Evolutionary conservation across 2,329 filamentous ascomycete genomes (phyloP).

Genomic region (Ophiostoma montium): DNA sequence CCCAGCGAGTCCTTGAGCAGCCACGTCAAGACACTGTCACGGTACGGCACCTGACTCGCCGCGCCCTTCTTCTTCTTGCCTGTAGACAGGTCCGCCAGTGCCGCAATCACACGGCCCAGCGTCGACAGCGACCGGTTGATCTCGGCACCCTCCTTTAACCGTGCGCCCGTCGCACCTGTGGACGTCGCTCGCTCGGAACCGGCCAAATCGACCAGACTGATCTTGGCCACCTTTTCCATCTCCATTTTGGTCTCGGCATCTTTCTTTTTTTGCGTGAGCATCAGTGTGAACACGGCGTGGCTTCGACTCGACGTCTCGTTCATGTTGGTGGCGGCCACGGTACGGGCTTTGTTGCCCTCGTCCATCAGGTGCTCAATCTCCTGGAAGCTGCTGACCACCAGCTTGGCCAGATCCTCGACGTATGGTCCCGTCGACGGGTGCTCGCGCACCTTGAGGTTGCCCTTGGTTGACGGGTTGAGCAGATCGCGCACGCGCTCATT

Average conservation of each 20-base stretch:
- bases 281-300: slow-evolving; percentile 94
- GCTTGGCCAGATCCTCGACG: slow-evolving; percentile 89
- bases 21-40: slow-evolving; percentile 95
- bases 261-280: slow-evolving; percentile 82
- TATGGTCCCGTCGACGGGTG: slow-evolving; percentile 91
- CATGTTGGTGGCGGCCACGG: slow-evolving; percentile 98
- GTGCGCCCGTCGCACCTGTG: slow-evolving; percentile 86
- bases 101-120: slow-evolving; percentile 90
- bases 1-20: slow-evolving; percentile 90
- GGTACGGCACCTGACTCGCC: slow-evolving; percentile 71
- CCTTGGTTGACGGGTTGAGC: slow-evolving; percentile 56
- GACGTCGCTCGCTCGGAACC: slow-evolving; percentile 96
- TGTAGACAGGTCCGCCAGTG: slow-evolving; percentile 77
- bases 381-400: slow-evolving; percentile 79
- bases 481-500: slow-evolving; percentile 97
- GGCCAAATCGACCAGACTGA: slow-evolving; percentile 92
- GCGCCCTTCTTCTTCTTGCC: slow-evolving; percentile 70
- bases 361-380: slow-evolving; percentile 99
- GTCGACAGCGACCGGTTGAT: slow-evolving; percentile 97
- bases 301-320: slow-evolving; percentile 98
- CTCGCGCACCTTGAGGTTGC: slow-evolving; percentile 84
- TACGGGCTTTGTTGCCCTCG: slow-evolving; percentile 96
- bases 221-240: slow-evolving; percentile 94
- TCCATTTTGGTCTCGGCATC: slow-evolving; percentile 93
- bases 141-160: slow-evolving; percentile 93